phyloP scores from a whole-genome alignment of 768 basidiomycete genomes.

The Crucibulum laeve region DNA sequence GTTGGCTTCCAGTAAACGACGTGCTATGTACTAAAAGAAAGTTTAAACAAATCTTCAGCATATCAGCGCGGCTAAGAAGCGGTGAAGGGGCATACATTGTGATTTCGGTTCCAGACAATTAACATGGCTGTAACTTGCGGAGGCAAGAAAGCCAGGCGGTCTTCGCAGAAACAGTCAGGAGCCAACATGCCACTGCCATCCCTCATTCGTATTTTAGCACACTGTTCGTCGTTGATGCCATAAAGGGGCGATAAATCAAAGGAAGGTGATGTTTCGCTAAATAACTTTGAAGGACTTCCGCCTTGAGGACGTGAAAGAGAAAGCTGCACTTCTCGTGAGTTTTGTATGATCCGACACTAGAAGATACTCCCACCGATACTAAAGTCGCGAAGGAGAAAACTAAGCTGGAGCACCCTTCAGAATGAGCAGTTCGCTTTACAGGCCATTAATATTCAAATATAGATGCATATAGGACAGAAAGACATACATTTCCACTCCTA shows the following conservation, averaged over 20 bases:
- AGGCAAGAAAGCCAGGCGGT: slow-evolving; percentile 46
- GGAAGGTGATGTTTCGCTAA: slow-evolving; percentile 52
- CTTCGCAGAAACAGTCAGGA: slow-evolving; percentile 52
- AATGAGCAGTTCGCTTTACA: no score
- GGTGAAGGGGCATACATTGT: slow-evolving; percentile 56
- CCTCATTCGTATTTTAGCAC: slow-evolving; percentile 37
- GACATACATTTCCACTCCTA: no score
- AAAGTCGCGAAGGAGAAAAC: slow-evolving; percentile 67
- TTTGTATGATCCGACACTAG: no score
- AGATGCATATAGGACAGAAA: no score
- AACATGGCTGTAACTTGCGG: slow-evolving; percentile 51
- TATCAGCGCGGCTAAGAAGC: slow-evolving; percentile 1
- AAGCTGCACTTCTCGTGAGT: no score
- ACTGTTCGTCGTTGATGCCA: slow-evolving; percentile 33
- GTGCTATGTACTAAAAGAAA: slow-evolving; percentile 44
- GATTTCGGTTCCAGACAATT: slow-evolving; percentile 54
- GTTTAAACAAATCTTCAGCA: background rate
- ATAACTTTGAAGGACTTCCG: slow-evolving; percentile 29
- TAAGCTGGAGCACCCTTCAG: slow-evolving; percentile 54
- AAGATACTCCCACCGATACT: no score
- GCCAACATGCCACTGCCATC: slow-evolving; percentile 46
- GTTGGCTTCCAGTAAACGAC: slow-evolving; percentile 49
- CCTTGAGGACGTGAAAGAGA: slow-evolving; percentile 48
- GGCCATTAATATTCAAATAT: no score
- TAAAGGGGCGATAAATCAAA: slow-evolving; percentile 56